Conservation (phyloP, 129 eudicot species). For the Dittrichia graveolens region DNA sequence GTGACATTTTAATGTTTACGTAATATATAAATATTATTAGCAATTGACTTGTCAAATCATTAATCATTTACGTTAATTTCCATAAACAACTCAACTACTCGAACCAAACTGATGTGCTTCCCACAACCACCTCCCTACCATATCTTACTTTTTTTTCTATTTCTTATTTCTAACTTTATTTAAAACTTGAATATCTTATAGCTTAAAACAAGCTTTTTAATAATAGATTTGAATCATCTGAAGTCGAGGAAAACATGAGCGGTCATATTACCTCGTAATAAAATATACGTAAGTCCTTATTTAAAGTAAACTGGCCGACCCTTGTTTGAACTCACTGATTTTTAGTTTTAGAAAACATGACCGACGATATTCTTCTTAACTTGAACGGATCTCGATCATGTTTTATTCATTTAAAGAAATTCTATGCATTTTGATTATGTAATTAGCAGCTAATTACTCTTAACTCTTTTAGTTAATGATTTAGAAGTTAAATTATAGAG, state of each 20-base stretch:
- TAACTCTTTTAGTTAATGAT: too few species aligned
- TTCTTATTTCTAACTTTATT: not conserved
- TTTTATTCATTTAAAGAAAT: not conserved
- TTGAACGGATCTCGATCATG: too few species aligned
- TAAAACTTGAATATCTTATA: not conserved
- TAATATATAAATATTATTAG: slow-evolving; percentile 10
- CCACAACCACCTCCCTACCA: slow-evolving; percentile 24
- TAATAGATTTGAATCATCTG: not conserved
- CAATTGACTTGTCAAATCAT: slow-evolving; percentile 24
- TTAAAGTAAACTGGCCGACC: too few species aligned
- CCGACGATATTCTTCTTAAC: too few species aligned
- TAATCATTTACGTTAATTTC: not conserved
- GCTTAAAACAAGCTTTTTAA: not conserved
- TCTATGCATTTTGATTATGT: too few species aligned
- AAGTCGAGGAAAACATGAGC: too few species aligned
- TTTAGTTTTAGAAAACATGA: too few species aligned
- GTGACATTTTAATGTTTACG: not conserved
- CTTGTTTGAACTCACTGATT: too few species aligned
- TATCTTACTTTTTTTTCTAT: slow-evolving; percentile 2
- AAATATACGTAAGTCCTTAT: too few species aligned
- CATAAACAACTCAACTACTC: slow-evolving; percentile 29
- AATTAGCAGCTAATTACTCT: too few species aligned
- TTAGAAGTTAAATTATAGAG: too few species aligned
- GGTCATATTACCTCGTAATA: too few species aligned
- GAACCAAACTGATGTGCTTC: slow-evolving; percentile 29